These are phyloP conservation scores for Alternaria infectoria DNA, from an alignment of 2,329 filamentous ascomycete species.

Conservation along the genomic window DNA sequence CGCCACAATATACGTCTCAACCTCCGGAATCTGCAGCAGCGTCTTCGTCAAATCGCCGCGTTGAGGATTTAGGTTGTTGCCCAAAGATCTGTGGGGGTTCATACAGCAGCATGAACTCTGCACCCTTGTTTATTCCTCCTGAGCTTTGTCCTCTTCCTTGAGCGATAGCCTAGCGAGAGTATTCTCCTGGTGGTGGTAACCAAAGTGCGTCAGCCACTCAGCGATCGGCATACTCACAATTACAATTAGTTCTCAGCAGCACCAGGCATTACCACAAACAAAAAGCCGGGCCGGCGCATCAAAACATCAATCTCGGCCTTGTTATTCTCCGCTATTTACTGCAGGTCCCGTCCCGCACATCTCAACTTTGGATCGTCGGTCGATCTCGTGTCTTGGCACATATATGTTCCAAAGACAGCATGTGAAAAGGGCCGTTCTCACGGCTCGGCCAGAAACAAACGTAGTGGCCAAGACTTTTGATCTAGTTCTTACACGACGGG, in stretches of 20 bases:
- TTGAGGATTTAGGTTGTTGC: background rate
- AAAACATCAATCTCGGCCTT: conserved; percentile 3
- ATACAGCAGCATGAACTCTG: background rate
- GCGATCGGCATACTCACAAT: background rate
- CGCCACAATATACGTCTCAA: conserved; percentile 2
- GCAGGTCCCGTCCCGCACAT: background rate
- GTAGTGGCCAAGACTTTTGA: background rate
- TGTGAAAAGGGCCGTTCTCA: background rate
- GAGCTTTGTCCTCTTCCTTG: background rate
- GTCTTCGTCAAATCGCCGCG: background rate
- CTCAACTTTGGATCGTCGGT: background rate
- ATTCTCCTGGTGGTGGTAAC: background rate
- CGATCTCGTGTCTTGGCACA: background rate
- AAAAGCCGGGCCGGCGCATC: conserved; percentile 8
- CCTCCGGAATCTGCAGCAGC: background rate
- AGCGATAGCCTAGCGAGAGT: background rate
- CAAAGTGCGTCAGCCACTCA: background rate
- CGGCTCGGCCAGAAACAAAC: background rate
- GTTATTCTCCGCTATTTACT: background rate
- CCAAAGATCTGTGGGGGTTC: background rate
- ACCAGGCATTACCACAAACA: background rate
- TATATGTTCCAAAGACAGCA: background rate
- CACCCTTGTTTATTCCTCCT: background rate
- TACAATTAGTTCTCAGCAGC: background rate
- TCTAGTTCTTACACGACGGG: background rate